These are phyloP conservation scores for Allium cepa DNA, from an alignment of 106 monocot genomes.

Conservation along the genomic window DNA sequence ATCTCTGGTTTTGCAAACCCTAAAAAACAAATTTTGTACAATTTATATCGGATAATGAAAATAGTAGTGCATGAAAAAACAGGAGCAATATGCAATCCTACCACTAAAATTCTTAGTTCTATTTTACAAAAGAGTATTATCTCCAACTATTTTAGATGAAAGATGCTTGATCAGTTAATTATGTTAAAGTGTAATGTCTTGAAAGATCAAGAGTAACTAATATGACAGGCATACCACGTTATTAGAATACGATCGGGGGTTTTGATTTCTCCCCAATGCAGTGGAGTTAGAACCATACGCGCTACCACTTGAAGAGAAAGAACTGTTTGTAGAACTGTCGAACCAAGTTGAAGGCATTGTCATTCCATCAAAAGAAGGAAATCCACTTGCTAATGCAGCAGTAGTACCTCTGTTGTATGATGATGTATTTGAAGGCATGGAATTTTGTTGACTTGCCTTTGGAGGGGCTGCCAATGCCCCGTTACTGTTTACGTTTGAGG, in stretches of 20 bases:
- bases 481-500: slow-evolving; percentile 13
- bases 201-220: no score
- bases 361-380: slow-evolving; percentile 45
- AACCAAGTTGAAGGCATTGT: slow-evolving; percentile 44
- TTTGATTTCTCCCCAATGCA: slow-evolving; percentile 39
- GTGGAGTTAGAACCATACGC: slow-evolving; percentile 21
- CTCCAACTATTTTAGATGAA: no score
- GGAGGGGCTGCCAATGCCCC: neutral
- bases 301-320: slow-evolving; percentile 16
- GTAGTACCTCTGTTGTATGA: slow-evolving; percentile 16
- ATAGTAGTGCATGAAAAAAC: neutral
- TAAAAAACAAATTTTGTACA: slow-evolving; percentile 14
- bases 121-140: slow-evolving; percentile 16
- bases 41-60: neutral
- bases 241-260: slow-evolving; percentile 25
- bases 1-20: slow-evolving; percentile 41
- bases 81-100: neutral
- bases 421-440: slow-evolving; percentile 18
- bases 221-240: slow-evolving; percentile 27
- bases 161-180: no score
- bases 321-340: slow-evolving; percentile 22
- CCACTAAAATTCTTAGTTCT: neutral
- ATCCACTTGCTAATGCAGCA: slow-evolving; percentile 14
- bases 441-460: slow-evolving; percentile 31
- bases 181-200: no score